A percentile compares a stretch with the other conserved stretches of the same genome.
Evolutionary conservation across 805 yeast genomes (phyloP).

Genomic region (Metschnikowia kofuensis): DNA sequence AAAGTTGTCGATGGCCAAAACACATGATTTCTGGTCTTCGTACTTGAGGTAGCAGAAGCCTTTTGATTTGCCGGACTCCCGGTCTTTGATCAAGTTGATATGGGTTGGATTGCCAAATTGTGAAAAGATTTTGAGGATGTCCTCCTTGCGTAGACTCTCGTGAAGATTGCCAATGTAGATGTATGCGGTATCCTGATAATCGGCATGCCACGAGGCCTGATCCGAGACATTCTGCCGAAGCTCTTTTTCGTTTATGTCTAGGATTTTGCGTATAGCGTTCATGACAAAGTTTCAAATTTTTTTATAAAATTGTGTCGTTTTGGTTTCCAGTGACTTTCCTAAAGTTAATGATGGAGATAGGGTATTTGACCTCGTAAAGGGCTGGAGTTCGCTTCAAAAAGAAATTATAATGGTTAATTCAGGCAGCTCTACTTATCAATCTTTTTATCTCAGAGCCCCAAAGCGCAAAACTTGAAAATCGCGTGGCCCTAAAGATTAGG

Average conservation of each 20-base stretch:
- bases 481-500: no score
- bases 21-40: slow-evolving; percentile 74
- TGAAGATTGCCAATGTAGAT: slow-evolving; percentile 76
- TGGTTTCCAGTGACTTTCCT: no score
- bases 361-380: no score
- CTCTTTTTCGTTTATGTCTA: slow-evolving; percentile 64
- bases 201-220: slow-evolving; percentile 86
- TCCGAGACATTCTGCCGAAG: slow-evolving; percentile 55
- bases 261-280: slow-evolving; percentile 44
- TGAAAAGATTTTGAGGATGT: slow-evolving; percentile 73
- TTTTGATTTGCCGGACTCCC: slow-evolving; percentile 57
- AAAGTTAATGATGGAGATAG: no score
- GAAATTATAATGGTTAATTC: no score
- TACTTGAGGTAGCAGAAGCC: slow-evolving; percentile 84
- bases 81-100: slow-evolving; percentile 65
- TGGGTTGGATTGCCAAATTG: slow-evolving; percentile 88
- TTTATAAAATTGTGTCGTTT: no score
- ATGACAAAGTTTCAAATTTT: slow-evolving; percentile 13
- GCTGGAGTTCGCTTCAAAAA: no score
- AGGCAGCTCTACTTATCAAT: no score
- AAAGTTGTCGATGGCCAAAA: slow-evolving; percentile 84
- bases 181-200: slow-evolving; percentile 72
- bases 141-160: slow-evolving; percentile 64
- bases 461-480: no score
- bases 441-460: no score